Conservation (phyloP, 805 yeast species). For the Starmerella stellata region DNA sequence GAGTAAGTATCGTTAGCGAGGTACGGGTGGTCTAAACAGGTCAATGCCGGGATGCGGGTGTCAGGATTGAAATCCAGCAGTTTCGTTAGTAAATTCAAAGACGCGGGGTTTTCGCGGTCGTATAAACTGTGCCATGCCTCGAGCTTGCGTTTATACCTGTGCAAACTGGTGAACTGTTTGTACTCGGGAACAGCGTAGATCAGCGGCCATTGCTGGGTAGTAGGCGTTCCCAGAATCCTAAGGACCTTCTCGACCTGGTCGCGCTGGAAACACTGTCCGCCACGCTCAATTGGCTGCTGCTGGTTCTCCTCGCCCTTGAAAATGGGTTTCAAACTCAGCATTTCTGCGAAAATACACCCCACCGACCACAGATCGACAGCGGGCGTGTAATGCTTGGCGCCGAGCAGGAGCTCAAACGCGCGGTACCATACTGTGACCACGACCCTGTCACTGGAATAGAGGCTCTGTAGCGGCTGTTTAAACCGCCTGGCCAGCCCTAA, state of each 20-base stretch:
- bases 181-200: constrained; percentile 72
- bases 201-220: constrained; percentile 57
- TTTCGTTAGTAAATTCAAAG: constrained; percentile 44
- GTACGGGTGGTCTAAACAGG: constrained; percentile 59
- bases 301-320: constrained; percentile 98
- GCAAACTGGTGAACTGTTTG: constrained; percentile 39
- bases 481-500: constrained; percentile 79
- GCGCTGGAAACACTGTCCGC: constrained; percentile 41
- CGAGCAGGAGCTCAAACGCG: constrained; percentile 80
- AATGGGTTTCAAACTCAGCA: constrained; percentile 72
- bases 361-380: constrained; percentile 91
- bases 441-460: constrained; percentile 84
- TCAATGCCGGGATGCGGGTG: constrained; percentile 56
- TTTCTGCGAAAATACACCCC: constrained; percentile 85
- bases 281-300: constrained; percentile 4
- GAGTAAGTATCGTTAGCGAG: constrained; percentile 40
- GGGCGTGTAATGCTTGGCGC: constrained; percentile 82
- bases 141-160: constrained; percentile 48
- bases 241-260: constrained; percentile 80
- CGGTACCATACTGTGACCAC: constrained; percentile 96
- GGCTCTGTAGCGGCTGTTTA: constrained; percentile 67
- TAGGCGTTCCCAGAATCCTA: constrained; percentile 88
- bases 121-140: constrained; percentile 73
- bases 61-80: constrained; percentile 73
- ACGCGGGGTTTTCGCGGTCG: constrained; percentile 54